Base-by-base conservation (phyloP, 2,329 filamentous ascomycete species). In the Colletotrichum destructivum region DNA sequence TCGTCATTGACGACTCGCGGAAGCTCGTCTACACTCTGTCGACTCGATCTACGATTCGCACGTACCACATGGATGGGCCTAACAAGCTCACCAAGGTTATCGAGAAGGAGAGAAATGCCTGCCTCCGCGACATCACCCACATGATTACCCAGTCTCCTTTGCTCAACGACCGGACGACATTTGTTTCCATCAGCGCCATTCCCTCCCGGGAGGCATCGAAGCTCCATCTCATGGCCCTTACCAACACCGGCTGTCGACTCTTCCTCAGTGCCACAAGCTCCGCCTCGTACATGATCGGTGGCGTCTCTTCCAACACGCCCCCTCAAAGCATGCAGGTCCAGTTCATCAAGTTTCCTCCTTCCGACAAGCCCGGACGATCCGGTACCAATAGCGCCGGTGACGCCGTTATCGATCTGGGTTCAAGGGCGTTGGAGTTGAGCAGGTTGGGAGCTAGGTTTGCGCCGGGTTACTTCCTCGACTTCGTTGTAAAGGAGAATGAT, bases 311-410 rank as follows among this genome's bases (percentile, higher is more conserved):
- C 70, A 81, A 87, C 69, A 91, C 93, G 0, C 95, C 96, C 0
- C 96, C 96, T 1, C 95, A 94, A 76, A 98, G 94, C 82, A 98
- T 99, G 94, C 95, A 98, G 81, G 91, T 98, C n/a, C 93, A 97
- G 76, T 96, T 97, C 78, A 94, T 99, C 81, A 97, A 96, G 79
- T 97, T 98, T 71, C 96, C 97, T 1, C 96, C 96, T 0, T 81
- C 85, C 49, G 84, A 82, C 70, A 82, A 75, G 73, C 81, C 75
- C 21, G 76, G 74, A 5, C 81, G 81, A 60, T 70, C 77, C 46
- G 76, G 78, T 4, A 62, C n/a, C 47, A 66, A 60, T 54, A 74
- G 63, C 15, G 61, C 75, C 15, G 76, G 76, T n/a, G 85, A 88
- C 42, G 76, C 81, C 2, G 76, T 82, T 1, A 79, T 87, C 12